These are phyloP conservation scores for Neurospora sublineolata DNA, from an alignment of 495 filamentous ascomycete species.

Conservation along the genomic window DNA sequence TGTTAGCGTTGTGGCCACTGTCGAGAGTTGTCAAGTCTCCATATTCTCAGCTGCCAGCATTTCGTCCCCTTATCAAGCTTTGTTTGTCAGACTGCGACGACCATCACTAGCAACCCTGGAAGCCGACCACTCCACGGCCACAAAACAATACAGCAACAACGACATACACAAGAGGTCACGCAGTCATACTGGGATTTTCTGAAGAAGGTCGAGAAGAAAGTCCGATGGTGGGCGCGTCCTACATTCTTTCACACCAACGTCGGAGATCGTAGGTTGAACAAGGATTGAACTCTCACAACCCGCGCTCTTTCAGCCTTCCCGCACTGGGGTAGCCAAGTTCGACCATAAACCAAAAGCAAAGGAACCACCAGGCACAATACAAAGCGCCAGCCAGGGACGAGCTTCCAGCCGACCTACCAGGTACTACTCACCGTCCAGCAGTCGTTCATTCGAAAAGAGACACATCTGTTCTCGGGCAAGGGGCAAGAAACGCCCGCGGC, in stretches of 20 bases:
- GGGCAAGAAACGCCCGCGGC: neutral
- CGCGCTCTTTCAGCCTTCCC: conserved; percentile 21
- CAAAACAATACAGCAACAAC: neutral
- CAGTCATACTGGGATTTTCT: neutral
- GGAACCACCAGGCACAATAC: conserved; percentile 6
- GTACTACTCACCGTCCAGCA: neutral
- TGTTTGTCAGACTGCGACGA: neutral
- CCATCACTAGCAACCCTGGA: neutral
- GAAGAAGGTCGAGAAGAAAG: neutral
- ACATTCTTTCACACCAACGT: neutral
- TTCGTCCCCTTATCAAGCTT: neutral
- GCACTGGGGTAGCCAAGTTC: conserved; percentile 15
- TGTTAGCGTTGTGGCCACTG: neutral
- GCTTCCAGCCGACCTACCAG: neutral
- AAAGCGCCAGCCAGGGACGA: conserved; percentile 8
- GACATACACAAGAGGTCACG: neutral
- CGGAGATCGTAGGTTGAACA: conserved; percentile 5
- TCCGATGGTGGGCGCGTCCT: neutral
- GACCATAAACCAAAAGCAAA: conserved; percentile 15
- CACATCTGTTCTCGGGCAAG: neutral
- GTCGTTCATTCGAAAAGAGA: neutral
- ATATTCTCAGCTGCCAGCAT: neutral
- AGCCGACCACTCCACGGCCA: neutral
- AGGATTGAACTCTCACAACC: neutral
- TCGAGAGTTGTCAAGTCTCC: neutral